phyloP scores from a whole-genome alignment of 441 rosid species.

The Euphorbia corollata region DNA sequence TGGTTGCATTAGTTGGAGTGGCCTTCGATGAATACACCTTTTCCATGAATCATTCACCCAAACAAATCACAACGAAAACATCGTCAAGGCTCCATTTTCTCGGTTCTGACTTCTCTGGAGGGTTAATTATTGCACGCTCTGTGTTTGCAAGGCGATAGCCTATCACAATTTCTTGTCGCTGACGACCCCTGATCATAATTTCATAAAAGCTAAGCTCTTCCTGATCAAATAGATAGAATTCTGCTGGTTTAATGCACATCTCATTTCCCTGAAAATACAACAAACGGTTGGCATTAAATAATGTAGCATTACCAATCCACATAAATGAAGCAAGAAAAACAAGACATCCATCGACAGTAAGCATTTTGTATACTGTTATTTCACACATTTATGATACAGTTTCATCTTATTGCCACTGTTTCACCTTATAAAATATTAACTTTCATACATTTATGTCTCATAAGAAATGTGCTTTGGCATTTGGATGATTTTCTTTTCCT shows the following conservation, averaged over 20 bases:
- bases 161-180: slow-evolving; percentile 57
- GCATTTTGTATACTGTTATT: background rate
- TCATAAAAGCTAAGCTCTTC: slow-evolving; percentile 70
- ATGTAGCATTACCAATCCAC: background rate
- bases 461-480: too few species aligned
- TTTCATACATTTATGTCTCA: background rate
- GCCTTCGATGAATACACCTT: background rate
- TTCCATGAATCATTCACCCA: slow-evolving; percentile 31
- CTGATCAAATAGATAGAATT: slow-evolving; percentile 71
- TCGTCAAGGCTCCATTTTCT: slow-evolving; percentile 79
- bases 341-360: background rate
- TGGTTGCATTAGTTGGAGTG: too few species aligned
- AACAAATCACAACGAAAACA: slow-evolving; percentile 71
- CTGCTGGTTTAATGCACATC: slow-evolving; percentile 82
- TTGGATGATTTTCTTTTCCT: background rate
- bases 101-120: slow-evolving; percentile 44
- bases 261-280: slow-evolving; percentile 54
- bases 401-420: background rate
- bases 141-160: slow-evolving; percentile 61
- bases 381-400: background rate
- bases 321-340: background rate
- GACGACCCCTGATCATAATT: slow-evolving; percentile 69
- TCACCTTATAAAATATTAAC: background rate
- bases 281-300: background rate
- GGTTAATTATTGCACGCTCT: slow-evolving; percentile 70